Conservation (phyloP, 257 asterid species). For the Linderniella brevidens region DNA sequence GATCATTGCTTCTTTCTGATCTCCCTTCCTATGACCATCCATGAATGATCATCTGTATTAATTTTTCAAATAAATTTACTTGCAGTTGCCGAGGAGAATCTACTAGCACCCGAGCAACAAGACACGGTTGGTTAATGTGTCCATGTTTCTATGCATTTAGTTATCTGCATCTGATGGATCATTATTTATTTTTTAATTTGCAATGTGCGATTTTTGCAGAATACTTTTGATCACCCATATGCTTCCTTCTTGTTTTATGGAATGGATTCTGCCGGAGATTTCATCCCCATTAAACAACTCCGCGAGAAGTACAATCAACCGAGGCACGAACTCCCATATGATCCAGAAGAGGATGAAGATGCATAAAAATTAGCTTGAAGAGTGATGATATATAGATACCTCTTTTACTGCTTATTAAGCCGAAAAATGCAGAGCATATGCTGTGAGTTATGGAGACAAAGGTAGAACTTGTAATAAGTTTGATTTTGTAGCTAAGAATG, state of each 20-base stretch:
- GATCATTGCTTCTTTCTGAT: background rate
- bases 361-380: too few relatives aligned
- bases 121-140: conserved; percentile 33
- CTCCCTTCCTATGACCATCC: background rate
- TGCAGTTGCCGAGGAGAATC: conserved; percentile 89
- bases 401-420: too few relatives aligned
- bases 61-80: conserved; percentile 1
- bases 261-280: conserved; percentile 78
- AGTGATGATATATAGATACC: too few relatives aligned
- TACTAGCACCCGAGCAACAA: conserved; percentile 29
- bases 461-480: too few relatives aligned
- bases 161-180: background rate
- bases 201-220: too few relatives aligned
- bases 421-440: too few relatives aligned
- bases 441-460: too few relatives aligned
- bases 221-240: conserved; percentile 78
- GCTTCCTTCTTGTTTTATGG: conserved; percentile 76
- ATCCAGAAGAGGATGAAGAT: conserved; percentile 11
- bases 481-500: too few relatives aligned
- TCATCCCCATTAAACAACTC: conserved; percentile 81
- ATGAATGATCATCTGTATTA: background rate
- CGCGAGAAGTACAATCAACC: conserved; percentile 78
- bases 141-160: too few relatives aligned
- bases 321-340: conserved; percentile 71
- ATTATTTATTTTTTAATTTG: background rate